Base-by-base conservation (phyloP, 176 grass and related monocot species). In the Lolium perenne region DNA sequence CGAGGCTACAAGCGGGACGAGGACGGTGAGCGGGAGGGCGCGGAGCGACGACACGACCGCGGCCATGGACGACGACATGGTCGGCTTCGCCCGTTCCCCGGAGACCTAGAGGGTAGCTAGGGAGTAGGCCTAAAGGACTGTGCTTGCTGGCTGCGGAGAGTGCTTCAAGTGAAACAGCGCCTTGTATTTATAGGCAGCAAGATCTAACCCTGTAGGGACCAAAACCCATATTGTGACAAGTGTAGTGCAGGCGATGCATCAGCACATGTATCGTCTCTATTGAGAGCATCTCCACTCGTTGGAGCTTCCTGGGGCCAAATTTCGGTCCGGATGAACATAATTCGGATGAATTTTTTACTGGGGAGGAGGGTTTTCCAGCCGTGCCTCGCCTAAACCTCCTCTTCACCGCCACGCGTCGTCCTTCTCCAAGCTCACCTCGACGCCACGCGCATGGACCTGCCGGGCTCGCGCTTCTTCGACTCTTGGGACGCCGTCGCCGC, bases 1-100 rank as follows among this genome's bases (percentile, higher is more conserved):
- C 1, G 85, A 87, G 38, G 60, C 76, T 0, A 69, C 68, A 0
- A 91, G 89, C n/a, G 76, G 48, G 17, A 69, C 80, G 7, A 87
- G 89, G 15, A 76, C 4, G 1, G 50, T 76, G 26, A 75, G 41
- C 1, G 89, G 76, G 25, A 91, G 85, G 69, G 81, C 10, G n/a
- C 60, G 60, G n/a, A 87, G 12, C 16, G 81, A 45, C 15, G 59
- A 51, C 76, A 65, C 54, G 66, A 5, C 57, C 46, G 54, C 16
- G 29, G 46, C 60, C 49, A 73, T 67, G 15, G 63, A 74, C 48
- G 71, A 51, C 22, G 82, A 63, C 71, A 76, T 76, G 1, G 12
- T 25, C 26, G 46, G 25, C 26, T 32, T 8, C 10, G 22, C 11
- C 16, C 61, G 43, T 60, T 80, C 40, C 21, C n/a, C 59, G 71